Conservation (phyloP, 768 basidiomycete species). For the Mycena vulgaris region DNA sequence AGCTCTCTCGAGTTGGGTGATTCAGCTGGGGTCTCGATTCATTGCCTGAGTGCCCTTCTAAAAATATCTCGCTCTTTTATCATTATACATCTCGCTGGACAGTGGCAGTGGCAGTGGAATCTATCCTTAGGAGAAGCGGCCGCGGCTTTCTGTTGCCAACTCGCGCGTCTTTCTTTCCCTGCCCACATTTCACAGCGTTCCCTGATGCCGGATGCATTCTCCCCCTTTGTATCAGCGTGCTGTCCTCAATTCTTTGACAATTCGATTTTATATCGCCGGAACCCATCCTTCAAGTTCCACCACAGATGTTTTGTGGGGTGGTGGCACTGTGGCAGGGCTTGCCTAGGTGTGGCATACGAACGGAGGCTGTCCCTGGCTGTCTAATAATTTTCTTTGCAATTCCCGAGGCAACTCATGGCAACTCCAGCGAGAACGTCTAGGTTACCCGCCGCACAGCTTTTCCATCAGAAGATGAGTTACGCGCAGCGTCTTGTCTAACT, state of each 20-base stretch:
- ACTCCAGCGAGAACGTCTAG: too few relatives aligned
- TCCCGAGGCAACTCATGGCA: too few relatives aligned
- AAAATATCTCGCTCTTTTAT: slow-evolving; percentile 54
- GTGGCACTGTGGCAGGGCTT: slow-evolving; percentile 5
- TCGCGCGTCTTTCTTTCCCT: slow-evolving; percentile 85
- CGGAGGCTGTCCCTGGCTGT: too few relatives aligned
- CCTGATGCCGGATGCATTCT: slow-evolving; percentile 60
- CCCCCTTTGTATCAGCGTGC: slow-evolving; percentile 83
- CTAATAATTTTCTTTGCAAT: too few relatives aligned
- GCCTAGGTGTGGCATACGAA: too few relatives aligned
- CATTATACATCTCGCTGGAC: slow-evolving; percentile 76
- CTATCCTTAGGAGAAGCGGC: slow-evolving; percentile 92
- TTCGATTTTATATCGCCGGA: slow-evolving; percentile 92
- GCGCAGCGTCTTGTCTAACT: not conserved
- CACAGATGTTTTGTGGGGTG: slow-evolving; percentile 47
- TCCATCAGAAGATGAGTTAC: too few relatives aligned
- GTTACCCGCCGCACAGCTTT: too few relatives aligned
- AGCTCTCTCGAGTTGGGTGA: too few relatives aligned
- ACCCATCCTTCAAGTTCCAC: slow-evolving; percentile 72
- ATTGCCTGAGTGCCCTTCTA: slow-evolving; percentile 41
- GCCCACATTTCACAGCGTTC: slow-evolving; percentile 66
- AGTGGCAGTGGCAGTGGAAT: too few relatives aligned
- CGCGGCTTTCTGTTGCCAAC: slow-evolving; percentile 92
- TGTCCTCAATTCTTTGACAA: slow-evolving; percentile 89
- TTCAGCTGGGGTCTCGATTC: too few relatives aligned